These are phyloP conservation scores for Wickerhamiella hasegawae DNA, from an alignment of 805 yeast species.

Conservation along the genomic window DNA sequence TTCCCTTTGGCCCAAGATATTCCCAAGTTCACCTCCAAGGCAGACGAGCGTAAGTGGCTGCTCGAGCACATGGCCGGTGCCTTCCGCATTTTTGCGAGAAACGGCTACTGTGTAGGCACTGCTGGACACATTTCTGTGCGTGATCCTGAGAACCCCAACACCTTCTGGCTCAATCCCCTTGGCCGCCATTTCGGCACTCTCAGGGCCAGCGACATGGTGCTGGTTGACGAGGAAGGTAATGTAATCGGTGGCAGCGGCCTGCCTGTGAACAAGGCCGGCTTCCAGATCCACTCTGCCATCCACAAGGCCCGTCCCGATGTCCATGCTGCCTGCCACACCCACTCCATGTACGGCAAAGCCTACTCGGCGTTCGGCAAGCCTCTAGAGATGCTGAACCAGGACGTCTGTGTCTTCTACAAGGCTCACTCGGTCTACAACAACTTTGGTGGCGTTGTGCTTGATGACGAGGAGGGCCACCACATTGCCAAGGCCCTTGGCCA, in stretches of 20 bases:
- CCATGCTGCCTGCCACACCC: slow-evolving; percentile 58
- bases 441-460: slow-evolving; percentile 70
- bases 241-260: slow-evolving; percentile 42
- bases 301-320: slow-evolving; percentile 58
- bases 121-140: slow-evolving; percentile 80
- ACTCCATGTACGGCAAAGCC: slow-evolving; percentile 48
- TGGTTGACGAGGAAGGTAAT: slow-evolving; percentile 44
- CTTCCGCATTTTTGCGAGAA: slow-evolving; percentile 67
- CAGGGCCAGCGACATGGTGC: slow-evolving; percentile 47
- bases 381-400: slow-evolving; percentile 70
- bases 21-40: slow-evolving; percentile 10
- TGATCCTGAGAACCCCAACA: slow-evolving; percentile 65
- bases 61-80: slow-evolving; percentile 68
- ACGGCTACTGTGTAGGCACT: slow-evolving; percentile 57
- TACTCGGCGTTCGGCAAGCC: slow-evolving; percentile 49
- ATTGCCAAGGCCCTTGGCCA: slow-evolving; percentile 47
- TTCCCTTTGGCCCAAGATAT: slow-evolving; percentile 11
- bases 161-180: slow-evolving; percentile 83
- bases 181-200: slow-evolving; percentile 57
- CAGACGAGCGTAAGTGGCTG: slow-evolving; percentile 15
- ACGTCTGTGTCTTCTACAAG: slow-evolving; percentile 51
- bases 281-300: slow-evolving; percentile 50
- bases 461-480: slow-evolving; percentile 42
- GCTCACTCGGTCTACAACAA: slow-evolving; percentile 47
- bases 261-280: slow-evolving; percentile 53